phyloP scores from a whole-genome alignment of 176 grass and related monocot genomes.

The Bothriochloa decipiens region DNA sequence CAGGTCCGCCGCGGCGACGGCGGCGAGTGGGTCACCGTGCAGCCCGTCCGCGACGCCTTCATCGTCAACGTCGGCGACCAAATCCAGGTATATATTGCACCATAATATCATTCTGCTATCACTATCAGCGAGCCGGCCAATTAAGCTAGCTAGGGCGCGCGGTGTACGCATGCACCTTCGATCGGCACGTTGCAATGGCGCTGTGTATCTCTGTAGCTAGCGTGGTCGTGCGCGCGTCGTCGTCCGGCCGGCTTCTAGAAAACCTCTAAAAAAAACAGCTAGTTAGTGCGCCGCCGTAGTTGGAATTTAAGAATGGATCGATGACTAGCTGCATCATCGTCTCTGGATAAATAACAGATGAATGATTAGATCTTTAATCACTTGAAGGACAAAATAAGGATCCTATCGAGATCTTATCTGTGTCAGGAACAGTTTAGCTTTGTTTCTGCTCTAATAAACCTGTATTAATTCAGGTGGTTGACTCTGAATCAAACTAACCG shows the following conservation, averaged over 20 bases:
- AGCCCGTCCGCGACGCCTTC: conserved; percentile 63
- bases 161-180: background rate
- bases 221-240: background rate
- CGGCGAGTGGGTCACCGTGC: conserved; percentile 77
- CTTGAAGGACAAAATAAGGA: background rate
- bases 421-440: background rate
- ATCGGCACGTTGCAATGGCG: background rate
- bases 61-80: conserved; percentile 94
- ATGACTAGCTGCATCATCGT: background rate
- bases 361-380: background rate
- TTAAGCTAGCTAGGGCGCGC: too few species aligned
- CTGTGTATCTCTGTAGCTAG: background rate
- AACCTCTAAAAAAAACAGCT: background rate
- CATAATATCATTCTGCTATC: too few species aligned
- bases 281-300: background rate
- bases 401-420: background rate
- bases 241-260: conserved; percentile 2
- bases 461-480: background rate
- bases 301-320: background rate
- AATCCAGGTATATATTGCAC: conserved; percentile 50
- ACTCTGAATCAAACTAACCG: background rate
- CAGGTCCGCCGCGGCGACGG: conserved; percentile 63
- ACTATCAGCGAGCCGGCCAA: too few species aligned
- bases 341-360: background rate
- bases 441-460: background rate